Conservation (phyloP, 108 stramenopile genomes). For the Skeletonema tropicum region DNA sequence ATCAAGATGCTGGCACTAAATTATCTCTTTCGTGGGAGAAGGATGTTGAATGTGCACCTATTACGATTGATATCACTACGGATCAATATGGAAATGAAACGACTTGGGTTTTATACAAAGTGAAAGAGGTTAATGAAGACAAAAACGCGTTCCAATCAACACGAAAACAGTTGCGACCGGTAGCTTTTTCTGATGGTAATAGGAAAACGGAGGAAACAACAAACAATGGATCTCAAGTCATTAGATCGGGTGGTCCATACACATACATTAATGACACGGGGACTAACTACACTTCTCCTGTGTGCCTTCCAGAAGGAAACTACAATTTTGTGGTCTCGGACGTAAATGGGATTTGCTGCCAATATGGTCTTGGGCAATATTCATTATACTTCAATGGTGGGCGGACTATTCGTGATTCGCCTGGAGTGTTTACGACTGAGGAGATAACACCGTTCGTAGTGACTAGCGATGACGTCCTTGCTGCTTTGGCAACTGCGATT, state of each 20-base stretch:
- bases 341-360: conserved; percentile 21
- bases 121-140: not conserved
- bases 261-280: not conserved
- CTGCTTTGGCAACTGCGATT: not conserved
- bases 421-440: not conserved
- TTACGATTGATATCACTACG: not conserved
- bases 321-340: conserved; percentile 23
- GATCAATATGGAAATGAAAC: conserved; percentile 24
- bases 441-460: conserved; percentile 11
- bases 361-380: conserved; percentile 15
- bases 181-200: not conserved
- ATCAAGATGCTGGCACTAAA: not conserved
- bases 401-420: not conserved
- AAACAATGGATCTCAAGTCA: not conserved
- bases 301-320: conserved; percentile 11
- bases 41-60: not conserved
- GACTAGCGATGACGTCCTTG: not conserved
- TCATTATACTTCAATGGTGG: conserved; percentile 10
- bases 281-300: not conserved
- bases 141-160: not conserved
- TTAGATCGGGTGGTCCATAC: not conserved
- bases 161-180: not conserved
- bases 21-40: not conserved
- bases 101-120: conserved; percentile 7
- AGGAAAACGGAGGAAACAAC: not conserved